Evolutionary conservation across 179 eudicot species (phyloP).

Genomic region (Amaranthus tricolor): DNA sequence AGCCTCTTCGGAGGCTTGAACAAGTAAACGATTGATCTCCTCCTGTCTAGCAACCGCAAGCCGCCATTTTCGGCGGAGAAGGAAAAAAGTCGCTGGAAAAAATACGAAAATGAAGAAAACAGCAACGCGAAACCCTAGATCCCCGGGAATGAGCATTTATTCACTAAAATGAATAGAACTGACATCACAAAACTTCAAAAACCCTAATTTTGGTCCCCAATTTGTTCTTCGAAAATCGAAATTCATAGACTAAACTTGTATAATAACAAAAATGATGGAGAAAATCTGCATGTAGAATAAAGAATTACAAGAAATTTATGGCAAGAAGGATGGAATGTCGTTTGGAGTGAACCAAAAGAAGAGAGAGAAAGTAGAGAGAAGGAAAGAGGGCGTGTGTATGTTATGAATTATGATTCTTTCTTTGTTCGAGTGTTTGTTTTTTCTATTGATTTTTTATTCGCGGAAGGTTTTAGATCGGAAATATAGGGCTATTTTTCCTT

Average conservation of each 20-base stretch:
- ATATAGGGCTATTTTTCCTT: conserved; percentile 19
- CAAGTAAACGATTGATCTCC: conserved; percentile 66
- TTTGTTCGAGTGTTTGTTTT: not conserved
- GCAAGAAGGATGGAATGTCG: conserved; percentile 27
- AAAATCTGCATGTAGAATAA: conserved; percentile 16
- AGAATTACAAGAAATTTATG: not conserved
- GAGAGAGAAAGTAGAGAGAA: not conserved
- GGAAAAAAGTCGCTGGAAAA: conserved; percentile 37
- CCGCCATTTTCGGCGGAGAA: conserved; percentile 76
- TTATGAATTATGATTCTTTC: conserved; percentile 22
- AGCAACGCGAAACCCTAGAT: conserved; percentile 62
- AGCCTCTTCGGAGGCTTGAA: conserved; percentile 64
- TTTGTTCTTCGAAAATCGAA: conserved; percentile 1
- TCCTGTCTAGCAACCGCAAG: conserved; percentile 45
- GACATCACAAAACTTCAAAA: conserved; percentile 38
- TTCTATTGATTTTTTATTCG: not conserved
- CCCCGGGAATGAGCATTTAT: conserved; percentile 64
- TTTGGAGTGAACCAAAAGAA: conserved; percentile 22
- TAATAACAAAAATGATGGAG: not conserved
- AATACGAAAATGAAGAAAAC: conserved; percentile 30
- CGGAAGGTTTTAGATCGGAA: conserved; percentile 21
- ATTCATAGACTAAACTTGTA: conserved; percentile 10
- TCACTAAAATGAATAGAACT: not conserved
- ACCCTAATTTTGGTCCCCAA: conserved; percentile 28
- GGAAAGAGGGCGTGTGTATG: not conserved